A percentile compares a stretch with the other conserved stretches of the same genome.
Conservation (phyloP, 2,329 filamentous ascomycete genomes). For the Colletotrichum liaoningense region DNA sequence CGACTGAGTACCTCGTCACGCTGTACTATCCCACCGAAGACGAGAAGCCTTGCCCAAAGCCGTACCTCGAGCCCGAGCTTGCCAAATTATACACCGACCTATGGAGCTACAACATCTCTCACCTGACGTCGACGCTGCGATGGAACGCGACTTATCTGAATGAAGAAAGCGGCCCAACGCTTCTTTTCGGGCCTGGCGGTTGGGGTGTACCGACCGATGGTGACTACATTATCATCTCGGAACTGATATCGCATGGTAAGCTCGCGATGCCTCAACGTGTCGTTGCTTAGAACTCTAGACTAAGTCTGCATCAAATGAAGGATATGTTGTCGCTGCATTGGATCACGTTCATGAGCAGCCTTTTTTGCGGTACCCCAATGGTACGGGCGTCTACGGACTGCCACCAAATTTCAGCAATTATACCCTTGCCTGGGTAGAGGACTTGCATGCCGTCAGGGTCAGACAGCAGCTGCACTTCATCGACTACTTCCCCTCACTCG, state of each 20-base stretch:
- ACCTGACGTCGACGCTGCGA: conserved; percentile 27
- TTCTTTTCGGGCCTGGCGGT: conserved; percentile 30
- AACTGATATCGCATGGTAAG: conserved; percentile 32
- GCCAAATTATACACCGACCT: conserved; percentile 7
- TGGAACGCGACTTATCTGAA: conserved; percentile 25
- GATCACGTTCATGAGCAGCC: conserved; percentile 45
- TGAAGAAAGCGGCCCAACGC: conserved; percentile 7
- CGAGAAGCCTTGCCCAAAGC: conserved; percentile 4
- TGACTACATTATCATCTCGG: conserved; percentile 24
- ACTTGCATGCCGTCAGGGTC: conserved; percentile 37
- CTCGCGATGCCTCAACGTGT: no score
- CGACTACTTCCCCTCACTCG: conserved; percentile 34
- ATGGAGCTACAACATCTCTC: conserved; percentile 26
- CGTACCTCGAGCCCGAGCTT: conserved; percentile 32
- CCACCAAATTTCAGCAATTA: conserved; percentile 20
- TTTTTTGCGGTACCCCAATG: conserved; percentile 42
- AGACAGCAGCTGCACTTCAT: conserved; percentile 39
- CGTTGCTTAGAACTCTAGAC: neutral
- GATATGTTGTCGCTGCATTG: conserved; percentile 41
- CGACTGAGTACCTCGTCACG: conserved; percentile 34
- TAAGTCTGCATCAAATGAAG: conserved; percentile 34
- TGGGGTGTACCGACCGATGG: conserved; percentile 31
- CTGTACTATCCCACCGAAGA: conserved; percentile 33
- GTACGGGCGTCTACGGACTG: conserved; percentile 40
- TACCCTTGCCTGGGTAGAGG: conserved; percentile 1